Conservation (phyloP, 352 stramenopile genomes). For the Pythium aristosporum region DNA sequence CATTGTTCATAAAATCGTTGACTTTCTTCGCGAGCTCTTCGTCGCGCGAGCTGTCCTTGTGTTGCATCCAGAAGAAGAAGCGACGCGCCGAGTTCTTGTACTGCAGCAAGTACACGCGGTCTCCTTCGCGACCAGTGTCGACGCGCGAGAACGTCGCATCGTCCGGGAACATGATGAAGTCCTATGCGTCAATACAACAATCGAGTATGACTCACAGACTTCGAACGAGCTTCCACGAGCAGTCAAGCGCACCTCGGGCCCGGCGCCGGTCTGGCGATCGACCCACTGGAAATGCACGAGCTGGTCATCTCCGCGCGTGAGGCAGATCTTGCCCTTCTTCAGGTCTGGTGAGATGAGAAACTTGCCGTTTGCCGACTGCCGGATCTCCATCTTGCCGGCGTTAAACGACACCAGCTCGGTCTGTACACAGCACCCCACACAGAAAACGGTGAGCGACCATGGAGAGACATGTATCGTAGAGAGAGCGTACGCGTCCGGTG, state of each 20-base stretch:
- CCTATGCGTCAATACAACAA: constrained; percentile 25
- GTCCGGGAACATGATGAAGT: constrained; percentile 93
- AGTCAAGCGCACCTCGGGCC: constrained; percentile 51
- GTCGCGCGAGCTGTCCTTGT: constrained; percentile 87
- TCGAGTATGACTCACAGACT: not conserved
- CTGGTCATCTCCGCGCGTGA: constrained; percentile 88
- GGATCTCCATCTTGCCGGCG: constrained; percentile 87
- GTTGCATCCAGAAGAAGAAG: constrained; percentile 96
- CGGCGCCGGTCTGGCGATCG: constrained; percentile 81
- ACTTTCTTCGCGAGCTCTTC: constrained; percentile 86
- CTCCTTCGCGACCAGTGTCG: constrained; percentile 78
- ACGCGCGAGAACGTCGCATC: constrained; percentile 88
- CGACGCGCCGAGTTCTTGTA: constrained; percentile 91
- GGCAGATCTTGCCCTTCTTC: constrained; percentile 88
- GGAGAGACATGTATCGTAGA: not conserved
- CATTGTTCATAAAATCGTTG: constrained; percentile 90
- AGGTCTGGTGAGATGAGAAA: constrained; percentile 88
- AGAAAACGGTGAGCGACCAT: not conserved
- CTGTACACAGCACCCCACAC: constrained; percentile 26
- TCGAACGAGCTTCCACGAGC: not conserved
- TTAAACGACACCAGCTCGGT: constrained; percentile 91
- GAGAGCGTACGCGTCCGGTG: constrained; percentile 42
- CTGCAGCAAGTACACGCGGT: constrained; percentile 92
- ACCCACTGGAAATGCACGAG: constrained; percentile 93
- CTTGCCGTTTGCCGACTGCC: constrained; percentile 73